A percentile compares a stretch with the other conserved stretches of the same genome.
Evolutionary conservation across 2,329 filamentous ascomycete species (phyloP).

Genomic region (Penicillium sp.): DNA sequence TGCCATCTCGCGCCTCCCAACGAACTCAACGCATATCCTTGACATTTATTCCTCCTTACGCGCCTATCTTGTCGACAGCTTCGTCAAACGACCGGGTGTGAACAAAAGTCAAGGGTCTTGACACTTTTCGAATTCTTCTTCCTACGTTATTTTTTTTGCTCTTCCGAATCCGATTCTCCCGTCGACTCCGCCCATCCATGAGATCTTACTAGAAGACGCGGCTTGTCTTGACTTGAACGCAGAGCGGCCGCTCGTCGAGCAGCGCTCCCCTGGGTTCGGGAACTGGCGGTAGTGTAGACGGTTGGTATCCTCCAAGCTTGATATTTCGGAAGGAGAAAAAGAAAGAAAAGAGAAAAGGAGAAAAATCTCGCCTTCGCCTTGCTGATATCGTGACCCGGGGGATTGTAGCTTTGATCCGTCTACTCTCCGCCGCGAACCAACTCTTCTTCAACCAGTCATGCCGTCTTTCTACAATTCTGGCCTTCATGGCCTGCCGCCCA

Average conservation of each 20-base stretch:
- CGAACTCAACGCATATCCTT: neutral
- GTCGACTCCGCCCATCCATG: constrained; percentile 31
- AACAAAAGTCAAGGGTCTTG: neutral
- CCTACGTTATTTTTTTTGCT: neutral
- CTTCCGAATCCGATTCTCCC: constrained; percentile 8
- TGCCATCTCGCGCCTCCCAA: constrained; percentile 3
- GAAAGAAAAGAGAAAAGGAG: neutral
- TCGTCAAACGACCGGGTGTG: neutral
- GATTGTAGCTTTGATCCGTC: constrained; percentile 27
- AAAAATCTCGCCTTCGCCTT: constrained; percentile 3
- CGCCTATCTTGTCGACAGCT: neutral
- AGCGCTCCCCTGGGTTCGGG: constrained; percentile 34
- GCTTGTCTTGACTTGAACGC: constrained; percentile 22
- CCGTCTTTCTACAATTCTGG: constrained; percentile 41
- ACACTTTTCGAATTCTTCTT: neutral
- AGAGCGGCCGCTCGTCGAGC: constrained; percentile 40
- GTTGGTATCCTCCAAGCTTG: constrained; percentile 26
- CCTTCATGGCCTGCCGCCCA: constrained; percentile 39
- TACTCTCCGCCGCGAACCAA: constrained; percentile 35
- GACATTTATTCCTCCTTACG: neutral
- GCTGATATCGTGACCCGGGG: constrained; percentile 20
- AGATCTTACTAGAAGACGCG: constrained; percentile 36
- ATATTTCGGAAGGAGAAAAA: constrained; percentile 6
- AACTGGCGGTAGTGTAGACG: constrained; percentile 40
- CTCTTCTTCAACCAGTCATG: constrained; percentile 27